Evolutionary conservation across 768 basidiomycete species (phyloP).

Genomic region (Lactarius tabidus): DNA sequence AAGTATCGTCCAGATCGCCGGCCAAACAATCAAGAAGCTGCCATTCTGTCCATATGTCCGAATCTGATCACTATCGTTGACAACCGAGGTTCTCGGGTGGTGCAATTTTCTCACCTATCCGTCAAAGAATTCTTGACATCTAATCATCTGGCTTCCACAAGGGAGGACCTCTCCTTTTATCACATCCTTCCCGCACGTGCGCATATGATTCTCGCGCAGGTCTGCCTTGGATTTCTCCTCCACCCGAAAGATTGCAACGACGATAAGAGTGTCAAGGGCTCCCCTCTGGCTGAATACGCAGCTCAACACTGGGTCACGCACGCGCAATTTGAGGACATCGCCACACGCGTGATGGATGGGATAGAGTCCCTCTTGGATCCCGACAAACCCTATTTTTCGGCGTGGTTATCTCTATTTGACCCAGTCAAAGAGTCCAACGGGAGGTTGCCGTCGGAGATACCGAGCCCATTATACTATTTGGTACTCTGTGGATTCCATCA

Average conservation of each 20-base stretch:
- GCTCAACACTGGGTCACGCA: too few relatives aligned
- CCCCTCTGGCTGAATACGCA: too few relatives aligned
- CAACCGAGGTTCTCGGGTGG: too few relatives aligned
- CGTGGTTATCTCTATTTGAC: not conserved
- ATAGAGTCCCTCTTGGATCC: not conserved
- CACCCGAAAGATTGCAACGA: not conserved
- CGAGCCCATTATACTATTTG: not conserved
- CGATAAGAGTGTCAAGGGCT: too few relatives aligned
- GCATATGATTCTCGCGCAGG: not conserved
- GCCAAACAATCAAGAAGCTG: too few relatives aligned
- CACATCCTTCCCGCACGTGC: not conserved
- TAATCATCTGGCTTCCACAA: not conserved
- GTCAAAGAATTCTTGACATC: conserved; percentile 13
- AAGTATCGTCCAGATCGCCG: too few relatives aligned
- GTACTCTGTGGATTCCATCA: conserved; percentile 1
- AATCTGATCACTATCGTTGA: too few relatives aligned
- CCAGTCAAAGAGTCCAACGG: not conserved
- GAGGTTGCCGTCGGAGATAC: not conserved
- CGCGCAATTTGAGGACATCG: too few relatives aligned
- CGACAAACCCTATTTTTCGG: not conserved
- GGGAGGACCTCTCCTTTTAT: not conserved
- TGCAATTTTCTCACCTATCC: too few relatives aligned
- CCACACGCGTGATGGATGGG: not conserved
- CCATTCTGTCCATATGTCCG: too few relatives aligned
- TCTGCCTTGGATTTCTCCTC: not conserved